Evolutionary conservation across 73 alveolate species (phyloP).

Genomic region (Tetrahymena elliotti): DNA sequence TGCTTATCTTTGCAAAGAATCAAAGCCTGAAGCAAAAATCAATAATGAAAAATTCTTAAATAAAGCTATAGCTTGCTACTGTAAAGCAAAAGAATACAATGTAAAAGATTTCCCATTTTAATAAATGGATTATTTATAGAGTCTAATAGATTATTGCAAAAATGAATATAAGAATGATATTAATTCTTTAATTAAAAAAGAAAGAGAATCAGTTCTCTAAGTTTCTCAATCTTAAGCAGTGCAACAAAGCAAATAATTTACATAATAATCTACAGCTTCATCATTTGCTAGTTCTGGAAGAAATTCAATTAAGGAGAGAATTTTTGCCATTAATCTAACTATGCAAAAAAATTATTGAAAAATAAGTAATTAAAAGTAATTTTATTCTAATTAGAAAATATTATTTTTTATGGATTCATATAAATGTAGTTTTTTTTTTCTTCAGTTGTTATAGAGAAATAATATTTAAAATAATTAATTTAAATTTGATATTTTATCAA

Average conservation of each 20-base stretch:
- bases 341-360: background rate
- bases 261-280: background rate
- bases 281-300: background rate
- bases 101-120: background rate
- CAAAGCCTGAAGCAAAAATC: background rate
- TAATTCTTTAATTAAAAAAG: background rate
- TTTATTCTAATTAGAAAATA: too few species aligned
- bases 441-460: background rate
- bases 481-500: background rate
- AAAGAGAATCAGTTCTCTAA: background rate
- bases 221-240: background rate
- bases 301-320: background rate
- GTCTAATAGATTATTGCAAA: background rate
- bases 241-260: background rate
- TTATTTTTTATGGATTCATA: too few species aligned
- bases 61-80: background rate
- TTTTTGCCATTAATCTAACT: background rate
- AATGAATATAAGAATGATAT: background rate
- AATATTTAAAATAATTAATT: too few species aligned
- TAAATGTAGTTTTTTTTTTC: too few species aligned
- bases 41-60: background rate
- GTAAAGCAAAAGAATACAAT: background rate
- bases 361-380: background rate
- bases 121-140: background rate
- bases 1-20: background rate